Evolutionary conservation across 192 early-diverging fungal genomes (phyloP).

Genomic region (Allomyces javanicus): DNA sequence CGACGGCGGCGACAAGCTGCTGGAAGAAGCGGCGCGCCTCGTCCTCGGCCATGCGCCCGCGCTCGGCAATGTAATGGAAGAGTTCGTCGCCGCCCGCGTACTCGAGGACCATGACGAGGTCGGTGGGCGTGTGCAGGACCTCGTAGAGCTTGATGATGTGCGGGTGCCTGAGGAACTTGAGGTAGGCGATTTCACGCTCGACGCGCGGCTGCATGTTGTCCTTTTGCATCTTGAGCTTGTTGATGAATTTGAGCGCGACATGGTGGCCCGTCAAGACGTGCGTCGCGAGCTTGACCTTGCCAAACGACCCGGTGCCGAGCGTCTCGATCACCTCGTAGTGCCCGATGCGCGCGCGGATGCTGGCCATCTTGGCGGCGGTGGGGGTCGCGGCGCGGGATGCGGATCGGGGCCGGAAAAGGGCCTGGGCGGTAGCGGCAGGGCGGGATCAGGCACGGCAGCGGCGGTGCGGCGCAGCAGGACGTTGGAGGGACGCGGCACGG

Average conservation of each 20-base stretch:
- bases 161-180: conserved; percentile 83
- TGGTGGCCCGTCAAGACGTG: conserved; percentile 6
- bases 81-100: conserved; percentile 59
- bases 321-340: conserved; percentile 88
- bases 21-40: conserved; percentile 86
- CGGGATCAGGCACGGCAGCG: too few species aligned
- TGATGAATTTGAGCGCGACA: conserved; percentile 92
- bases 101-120: conserved; percentile 91
- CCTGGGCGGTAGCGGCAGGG: too few species aligned
- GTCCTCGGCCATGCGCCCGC: conserved; percentile 39
- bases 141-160: conserved; percentile 98
- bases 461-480: too few species aligned
- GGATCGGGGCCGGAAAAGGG: too few species aligned
- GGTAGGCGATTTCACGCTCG: conserved; percentile 92
- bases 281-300: conserved; percentile 65
- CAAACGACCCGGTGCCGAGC: conserved; percentile 92
- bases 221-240: conserved; percentile 73
- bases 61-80: conserved; percentile 58
- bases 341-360: conserved; percentile 30
- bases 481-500: too few species aligned
- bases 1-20: conserved; percentile 85
- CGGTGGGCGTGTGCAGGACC: conserved; percentile 86
- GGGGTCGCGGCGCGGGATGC: too few species aligned
- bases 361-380: neutral
- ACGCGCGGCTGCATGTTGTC: conserved; percentile 90